These are phyloP conservation scores for Trifolium subterraneum DNA, from an alignment of 306 rosid species.

Conservation along the genomic window DNA sequence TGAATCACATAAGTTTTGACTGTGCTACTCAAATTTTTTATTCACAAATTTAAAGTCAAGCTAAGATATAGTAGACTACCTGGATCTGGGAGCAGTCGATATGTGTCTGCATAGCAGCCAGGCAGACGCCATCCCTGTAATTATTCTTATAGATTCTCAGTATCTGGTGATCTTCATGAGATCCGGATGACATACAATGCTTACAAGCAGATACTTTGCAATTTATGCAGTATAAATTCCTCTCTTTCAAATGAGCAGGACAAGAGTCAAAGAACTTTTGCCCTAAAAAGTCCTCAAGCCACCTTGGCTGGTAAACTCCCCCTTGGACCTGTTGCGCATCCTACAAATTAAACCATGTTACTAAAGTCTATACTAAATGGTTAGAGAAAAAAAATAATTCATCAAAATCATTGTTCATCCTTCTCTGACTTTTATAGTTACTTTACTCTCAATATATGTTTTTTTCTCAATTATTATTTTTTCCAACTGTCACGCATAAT, in stretches of 20 bases:
- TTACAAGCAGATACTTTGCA: slow-evolving; percentile 54
- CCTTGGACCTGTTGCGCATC: slow-evolving; percentile 26
- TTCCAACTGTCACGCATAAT: neutral
- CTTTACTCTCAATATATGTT: neutral
- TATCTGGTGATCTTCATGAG: slow-evolving; percentile 52
- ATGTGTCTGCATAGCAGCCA: slow-evolving; percentile 46
- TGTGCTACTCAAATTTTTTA: neutral
- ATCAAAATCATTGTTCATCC: slow-evolving; percentile 1
- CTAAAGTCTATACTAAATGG: slow-evolving; percentile 1
- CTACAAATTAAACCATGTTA: slow-evolving; percentile 44
- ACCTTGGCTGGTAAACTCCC: slow-evolving; percentile 37
- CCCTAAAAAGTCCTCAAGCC: slow-evolving; percentile 50
- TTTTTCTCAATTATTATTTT: neutral
- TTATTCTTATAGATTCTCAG: slow-evolving; percentile 52
- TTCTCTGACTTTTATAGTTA: neutral
- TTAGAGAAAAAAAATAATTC: slow-evolving; percentile 7
- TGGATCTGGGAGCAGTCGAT: slow-evolving; percentile 62
- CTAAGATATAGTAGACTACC: slow-evolving; percentile 39
- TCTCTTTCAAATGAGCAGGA: slow-evolving; percentile 26
- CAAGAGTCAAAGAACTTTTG: slow-evolving; percentile 46
- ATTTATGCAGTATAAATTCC: slow-evolving; percentile 53
- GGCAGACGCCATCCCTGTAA: slow-evolving; percentile 55
- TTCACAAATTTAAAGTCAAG: slow-evolving; percentile 7
- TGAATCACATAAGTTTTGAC: neutral
- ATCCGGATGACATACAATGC: slow-evolving; percentile 43